These are phyloP conservation scores for Naematelia aurantialba DNA, from an alignment of 768 basidiomycete genomes.

Conservation along the genomic window DNA sequence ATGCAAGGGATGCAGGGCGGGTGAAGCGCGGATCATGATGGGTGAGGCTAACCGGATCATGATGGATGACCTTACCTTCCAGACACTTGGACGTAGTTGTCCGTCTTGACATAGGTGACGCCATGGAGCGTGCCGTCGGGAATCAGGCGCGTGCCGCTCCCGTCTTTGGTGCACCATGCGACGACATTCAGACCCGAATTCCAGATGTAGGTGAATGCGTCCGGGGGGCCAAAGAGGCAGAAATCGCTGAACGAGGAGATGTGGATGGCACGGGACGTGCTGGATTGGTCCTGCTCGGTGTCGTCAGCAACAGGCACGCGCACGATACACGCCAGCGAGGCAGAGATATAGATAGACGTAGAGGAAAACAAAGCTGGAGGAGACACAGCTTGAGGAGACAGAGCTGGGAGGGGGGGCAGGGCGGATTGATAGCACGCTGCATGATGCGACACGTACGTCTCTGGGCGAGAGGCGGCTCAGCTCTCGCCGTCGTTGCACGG, in stretches of 20 bases:
- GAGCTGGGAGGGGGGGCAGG: no score
- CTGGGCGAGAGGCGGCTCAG: no score
- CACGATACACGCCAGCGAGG: background rate
- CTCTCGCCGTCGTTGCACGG: no score
- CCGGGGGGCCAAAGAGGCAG: constrained; percentile 33
- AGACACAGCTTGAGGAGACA: no score
- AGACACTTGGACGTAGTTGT: constrained; percentile 41
- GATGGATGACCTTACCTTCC: constrained; percentile 32
- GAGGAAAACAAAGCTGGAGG: no score
- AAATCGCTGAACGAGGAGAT: constrained; percentile 31
- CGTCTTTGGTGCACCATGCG: constrained; percentile 31
- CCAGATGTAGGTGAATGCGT: constrained; percentile 20
- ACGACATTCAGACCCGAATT: constrained; percentile 25
- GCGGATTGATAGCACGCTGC: no score
- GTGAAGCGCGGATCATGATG: no score
- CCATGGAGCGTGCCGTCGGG: constrained; percentile 43
- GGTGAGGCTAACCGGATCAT: no score
- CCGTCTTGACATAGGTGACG: constrained; percentile 41
- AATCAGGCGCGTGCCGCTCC: constrained; percentile 32
- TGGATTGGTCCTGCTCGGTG: background rate
- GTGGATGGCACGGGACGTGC: constrained; percentile 2
- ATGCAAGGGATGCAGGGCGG: no score
- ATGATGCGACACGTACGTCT: no score
- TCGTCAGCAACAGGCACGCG: background rate
- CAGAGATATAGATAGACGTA: no score